Evolutionary conservation across 2,329 filamentous ascomycete species (phyloP).

Genomic region (Ophiostoma australiae): DNA sequence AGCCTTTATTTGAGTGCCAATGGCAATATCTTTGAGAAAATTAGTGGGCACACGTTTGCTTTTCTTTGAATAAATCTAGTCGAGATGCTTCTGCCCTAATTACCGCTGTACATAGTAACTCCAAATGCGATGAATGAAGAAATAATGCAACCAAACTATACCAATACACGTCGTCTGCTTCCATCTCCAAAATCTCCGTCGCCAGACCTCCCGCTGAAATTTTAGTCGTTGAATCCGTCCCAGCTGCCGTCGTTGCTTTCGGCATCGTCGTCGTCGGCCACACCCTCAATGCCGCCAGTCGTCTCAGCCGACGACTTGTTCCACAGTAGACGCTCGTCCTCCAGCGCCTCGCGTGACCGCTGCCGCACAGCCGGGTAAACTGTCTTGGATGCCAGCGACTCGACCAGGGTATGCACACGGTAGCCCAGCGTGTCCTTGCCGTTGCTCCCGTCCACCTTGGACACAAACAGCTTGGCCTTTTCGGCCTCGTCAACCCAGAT

Average conservation of each 20-base stretch:
- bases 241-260: conserved; percentile 50
- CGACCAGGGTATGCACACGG: conserved; percentile 51
- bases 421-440: conserved; percentile 44
- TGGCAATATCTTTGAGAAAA: background rate
- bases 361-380: conserved; percentile 67
- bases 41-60: background rate
- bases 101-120: background rate
- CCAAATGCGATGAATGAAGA: conserved; percentile 14
- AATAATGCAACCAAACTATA: background rate
- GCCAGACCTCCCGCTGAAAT: too few relatives aligned
- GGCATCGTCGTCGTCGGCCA: conserved; percentile 38
- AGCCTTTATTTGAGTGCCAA: background rate
- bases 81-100: conserved; percentile 1
- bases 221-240: conserved; percentile 63
- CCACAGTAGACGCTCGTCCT: conserved; percentile 67
- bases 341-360: conserved; percentile 64
- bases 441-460: conserved; percentile 26
- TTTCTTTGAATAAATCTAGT: background rate
- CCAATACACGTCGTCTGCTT: background rate
- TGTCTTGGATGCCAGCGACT: conserved; percentile 51
- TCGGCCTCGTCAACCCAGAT: conserved; percentile 66
- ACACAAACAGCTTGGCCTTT: conserved; percentile 34
- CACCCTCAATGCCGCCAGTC: conserved; percentile 28
- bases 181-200: background rate
- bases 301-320: conserved; percentile 41